Evolutionary conservation across 2,329 filamentous ascomycete genomes (phyloP), one percentile per base, ranked within the genome.

Genomic region (Pseudogymnoascus sp.): DNA sequence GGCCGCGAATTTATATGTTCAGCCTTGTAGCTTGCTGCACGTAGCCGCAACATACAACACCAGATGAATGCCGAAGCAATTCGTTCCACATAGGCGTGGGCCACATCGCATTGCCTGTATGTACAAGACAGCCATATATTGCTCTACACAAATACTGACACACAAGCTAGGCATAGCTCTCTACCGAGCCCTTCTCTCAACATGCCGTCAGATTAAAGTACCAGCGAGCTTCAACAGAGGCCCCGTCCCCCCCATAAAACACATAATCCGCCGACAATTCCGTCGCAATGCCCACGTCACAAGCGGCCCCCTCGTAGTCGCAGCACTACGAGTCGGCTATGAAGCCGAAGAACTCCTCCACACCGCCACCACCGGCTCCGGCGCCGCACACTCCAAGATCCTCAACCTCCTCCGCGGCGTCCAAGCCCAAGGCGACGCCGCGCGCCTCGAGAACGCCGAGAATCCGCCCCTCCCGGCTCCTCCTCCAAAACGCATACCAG

Each of bases 291-390:
- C 76, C 50, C 73, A 78, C 56, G 79, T 87, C 63, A 81, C 78
- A 11, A 88, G 85, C 67, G 76, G 80, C 1, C 80, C 84, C 16
- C 78, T 89, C 38, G 77, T 91, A 23, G 80, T 82, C 60, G 77
- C 83, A 1, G 82, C 84, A 6, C 83, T 93, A 68, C 76, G 82
- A 35, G 82, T 83, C 25, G 90, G 89, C 23, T 92, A 92, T 76
- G 82, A 84, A 74, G 66, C 65, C 16, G 69, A 73, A 63, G 40
- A 69, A 47, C 67, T 73, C 59, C 67, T 74, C 28, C 65, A 67
- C 33, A 61, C 62, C 16, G 69, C 72, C 7, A 68, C 62, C 11
- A 63, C 69, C n/a, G 69, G 70, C 25, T 56, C 67, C 16, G 16
- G n/a, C 21, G 11, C 63, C 4, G 67, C 72, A 0, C 47, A 67